A percentile compares a stretch with the other conserved stretches of the same genome.
These are phyloP conservation scores for Leptodontidium sp. DNA, from an alignment of 2,329 filamentous ascomycete genomes.

Conservation along the genomic window DNA sequence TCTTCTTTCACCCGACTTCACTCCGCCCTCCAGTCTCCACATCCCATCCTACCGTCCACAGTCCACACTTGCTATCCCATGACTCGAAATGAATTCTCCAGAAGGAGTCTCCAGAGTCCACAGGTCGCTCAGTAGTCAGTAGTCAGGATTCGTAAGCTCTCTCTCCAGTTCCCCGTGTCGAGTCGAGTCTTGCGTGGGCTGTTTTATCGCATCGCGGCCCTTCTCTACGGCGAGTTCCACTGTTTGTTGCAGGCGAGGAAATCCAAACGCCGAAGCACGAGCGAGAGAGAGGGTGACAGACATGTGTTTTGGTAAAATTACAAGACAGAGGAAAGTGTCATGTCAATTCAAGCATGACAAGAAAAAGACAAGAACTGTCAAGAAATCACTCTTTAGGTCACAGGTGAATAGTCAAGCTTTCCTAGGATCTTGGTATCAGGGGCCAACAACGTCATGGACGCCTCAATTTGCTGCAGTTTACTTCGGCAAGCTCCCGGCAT, in stretches of 20 bases:
- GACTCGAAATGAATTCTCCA: conserved; percentile 5
- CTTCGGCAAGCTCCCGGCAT: neutral
- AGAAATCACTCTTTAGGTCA: neutral
- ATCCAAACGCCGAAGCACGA: neutral
- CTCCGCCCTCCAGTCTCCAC: conserved; percentile 23
- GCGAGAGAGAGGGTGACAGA: neutral
- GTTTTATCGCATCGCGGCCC: conserved; percentile 5
- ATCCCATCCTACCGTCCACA: conserved; percentile 4
- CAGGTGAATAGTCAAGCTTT: conserved; percentile 5
- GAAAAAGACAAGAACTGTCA: neutral
- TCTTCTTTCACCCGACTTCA: neutral
- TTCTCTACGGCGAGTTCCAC: conserved; percentile 10
- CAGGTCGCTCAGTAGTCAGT: neutral
- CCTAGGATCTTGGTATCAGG: conserved; percentile 9
- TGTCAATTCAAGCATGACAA: conserved; percentile 15
- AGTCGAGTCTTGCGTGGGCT: neutral
- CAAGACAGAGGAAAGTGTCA: neutral
- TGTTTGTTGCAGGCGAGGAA: neutral
- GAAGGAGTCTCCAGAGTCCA: conserved; percentile 21
- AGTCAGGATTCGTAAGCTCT: conserved; percentile 8
- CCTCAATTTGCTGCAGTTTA: neutral
- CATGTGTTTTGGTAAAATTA: neutral
- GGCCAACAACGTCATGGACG: conserved; percentile 2
- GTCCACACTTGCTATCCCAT: conserved; percentile 3
- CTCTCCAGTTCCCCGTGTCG: conserved; percentile 7